Evolutionary conservation across 148 eudicot species (phyloP).

Genomic region (Silene uniflora): DNA sequence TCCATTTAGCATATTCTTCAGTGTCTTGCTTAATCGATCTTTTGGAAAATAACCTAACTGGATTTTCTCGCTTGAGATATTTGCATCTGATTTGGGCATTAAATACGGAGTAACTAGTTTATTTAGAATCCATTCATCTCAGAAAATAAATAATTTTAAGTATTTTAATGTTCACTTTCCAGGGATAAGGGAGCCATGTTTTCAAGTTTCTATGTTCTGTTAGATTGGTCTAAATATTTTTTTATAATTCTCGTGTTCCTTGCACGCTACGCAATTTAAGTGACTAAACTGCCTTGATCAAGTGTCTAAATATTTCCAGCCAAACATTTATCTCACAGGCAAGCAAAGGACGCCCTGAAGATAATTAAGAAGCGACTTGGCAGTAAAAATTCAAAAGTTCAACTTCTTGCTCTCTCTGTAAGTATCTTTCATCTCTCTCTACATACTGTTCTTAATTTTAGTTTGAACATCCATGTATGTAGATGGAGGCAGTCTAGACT

Average conservation of each 20-base stretch:
- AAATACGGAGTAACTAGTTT: neutral
- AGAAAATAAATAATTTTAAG: neutral
- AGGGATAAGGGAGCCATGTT: neutral
- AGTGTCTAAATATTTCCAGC: neutral
- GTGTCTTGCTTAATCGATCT: no score
- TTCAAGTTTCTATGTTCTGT: neutral
- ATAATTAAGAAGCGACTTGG: constrained; percentile 76
- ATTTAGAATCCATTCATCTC: neutral
- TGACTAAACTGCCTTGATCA: neutral
- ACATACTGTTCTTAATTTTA: no score
- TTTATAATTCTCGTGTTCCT: neutral
- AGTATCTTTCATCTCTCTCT: constrained; percentile 35
- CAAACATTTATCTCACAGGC: constrained; percentile 49
- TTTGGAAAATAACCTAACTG: neutral
- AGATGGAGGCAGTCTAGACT: no score
- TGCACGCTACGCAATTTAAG: neutral
- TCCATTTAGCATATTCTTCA: neutral
- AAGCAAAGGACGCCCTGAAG: constrained; percentile 83
- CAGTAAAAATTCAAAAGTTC: constrained; percentile 68
- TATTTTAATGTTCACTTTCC: neutral
- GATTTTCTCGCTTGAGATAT: neutral
- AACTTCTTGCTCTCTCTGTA: constrained; percentile 77
- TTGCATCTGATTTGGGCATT: neutral
- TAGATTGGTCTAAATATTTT: neutral
- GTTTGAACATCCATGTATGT: neutral